These are phyloP conservation scores for Podospora bellae-mahoneyi DNA, from an alignment of 495 filamentous ascomycete species.

Conservation along the genomic window DNA sequence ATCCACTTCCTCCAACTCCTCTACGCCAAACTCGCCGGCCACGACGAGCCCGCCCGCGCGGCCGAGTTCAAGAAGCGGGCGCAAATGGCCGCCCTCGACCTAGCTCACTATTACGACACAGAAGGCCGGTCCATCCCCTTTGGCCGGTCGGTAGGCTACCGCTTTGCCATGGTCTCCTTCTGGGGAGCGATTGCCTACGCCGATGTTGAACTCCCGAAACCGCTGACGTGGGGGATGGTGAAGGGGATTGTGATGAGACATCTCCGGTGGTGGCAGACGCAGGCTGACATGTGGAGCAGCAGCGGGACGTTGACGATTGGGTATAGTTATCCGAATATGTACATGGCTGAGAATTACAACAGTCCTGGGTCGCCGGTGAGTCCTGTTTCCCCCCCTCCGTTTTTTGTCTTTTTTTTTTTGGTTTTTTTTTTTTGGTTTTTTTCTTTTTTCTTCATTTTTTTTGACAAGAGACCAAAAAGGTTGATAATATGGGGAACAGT, in stretches of 20 bases:
- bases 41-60: conserved; percentile 63
- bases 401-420: background rate
- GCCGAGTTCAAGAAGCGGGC: conserved; percentile 67
- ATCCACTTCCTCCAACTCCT: conserved; percentile 75
- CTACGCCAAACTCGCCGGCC: conserved; percentile 68
- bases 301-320: conserved; percentile 73
- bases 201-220: conserved; percentile 64
- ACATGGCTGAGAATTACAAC: conserved; percentile 77
- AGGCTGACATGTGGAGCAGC: conserved; percentile 66
- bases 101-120: conserved; percentile 70
- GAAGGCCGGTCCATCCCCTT: conserved; percentile 70
- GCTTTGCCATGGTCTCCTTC: conserved; percentile 78
- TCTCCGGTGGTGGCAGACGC: conserved; percentile 74
- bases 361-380: conserved; percentile 56
- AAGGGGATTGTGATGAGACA: conserved; percentile 71
- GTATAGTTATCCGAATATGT: conserved; percentile 77
- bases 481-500: conserved; percentile 26
- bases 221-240: conserved; percentile 71
- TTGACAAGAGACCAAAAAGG: too few relatives aligned
- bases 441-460: too few relatives aligned
- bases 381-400: background rate
- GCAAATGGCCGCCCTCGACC: conserved; percentile 60
- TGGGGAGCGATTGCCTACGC: conserved; percentile 76
- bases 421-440: background rate
- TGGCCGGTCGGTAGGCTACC: conserved; percentile 71